Base-by-base conservation (phyloP, 2,329 filamentous ascomycete species). In the Botrytis aclada region DNA sequence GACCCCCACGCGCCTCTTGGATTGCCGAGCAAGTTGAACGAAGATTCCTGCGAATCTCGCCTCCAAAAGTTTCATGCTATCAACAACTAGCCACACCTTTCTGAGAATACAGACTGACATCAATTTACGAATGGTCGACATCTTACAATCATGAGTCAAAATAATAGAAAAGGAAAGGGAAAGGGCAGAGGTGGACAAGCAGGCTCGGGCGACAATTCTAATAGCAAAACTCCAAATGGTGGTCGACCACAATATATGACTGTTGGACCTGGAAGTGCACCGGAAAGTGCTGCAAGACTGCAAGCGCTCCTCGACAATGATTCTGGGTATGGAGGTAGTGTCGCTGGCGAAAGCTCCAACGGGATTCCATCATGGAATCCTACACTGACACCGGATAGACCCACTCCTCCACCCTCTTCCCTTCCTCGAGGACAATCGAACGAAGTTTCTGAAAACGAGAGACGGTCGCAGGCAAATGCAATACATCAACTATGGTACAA, bases 401-500 rank as follows among this genome's bases (percentile, higher is more conserved):
- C 84, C 65, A 81, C 84, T 72, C 83, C 83, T 69, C 81, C 83
- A 43, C 82, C 83, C 76, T 82, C 83, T 69, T 78, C 81, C 56
- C 70, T 76, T 51, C 73, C 73, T 29, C 72, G 76, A 63, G 77
- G 76, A n/a, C 74, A 79, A 70, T 71, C 74, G 39, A 77, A 73
- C 56, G 78, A 77, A 74, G 75, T 80, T 81, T 84, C 85, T 62
- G 90, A 92, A 69, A 85, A 89, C 76, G 91, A 93, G 80, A 88
- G 88, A 78, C 88, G 88, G 77, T 85, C 88, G 62, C 89, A 95
- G 77, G 91, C 93, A 54, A 93, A 92, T 80, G 93, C 97, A 82
- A 90, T 98, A 66, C 92, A 97, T 80, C 96, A 98, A 84, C 88
- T 98, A 76, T 93, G 93, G 86, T 98, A 97, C 84, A 98, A 98